Evolutionary conservation across 768 basidiomycete species (phyloP).

Genomic region (Lactarius pseudohatsudake): DNA sequence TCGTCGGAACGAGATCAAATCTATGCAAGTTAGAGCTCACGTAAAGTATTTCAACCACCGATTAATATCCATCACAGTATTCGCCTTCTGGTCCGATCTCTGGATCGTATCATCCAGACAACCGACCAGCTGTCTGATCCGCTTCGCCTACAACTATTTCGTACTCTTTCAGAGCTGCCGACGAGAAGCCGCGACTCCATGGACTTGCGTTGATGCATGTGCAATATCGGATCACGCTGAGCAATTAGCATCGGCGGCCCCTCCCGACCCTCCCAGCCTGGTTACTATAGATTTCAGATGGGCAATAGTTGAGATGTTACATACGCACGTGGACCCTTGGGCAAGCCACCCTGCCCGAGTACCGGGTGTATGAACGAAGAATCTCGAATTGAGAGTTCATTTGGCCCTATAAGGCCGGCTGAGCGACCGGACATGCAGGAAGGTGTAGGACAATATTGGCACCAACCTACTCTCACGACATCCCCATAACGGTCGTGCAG

Average conservation of each 20-base stretch:
- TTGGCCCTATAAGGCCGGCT: neutral
- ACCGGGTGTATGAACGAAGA: neutral
- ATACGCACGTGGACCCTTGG: neutral
- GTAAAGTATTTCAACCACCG: conserved; percentile 43
- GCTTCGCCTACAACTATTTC: conserved; percentile 40
- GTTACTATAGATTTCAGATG: neutral
- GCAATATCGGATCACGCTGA: conserved; percentile 44
- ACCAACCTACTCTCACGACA: conserved; percentile 35
- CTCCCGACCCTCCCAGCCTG: neutral
- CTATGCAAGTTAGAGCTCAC: conserved; percentile 32
- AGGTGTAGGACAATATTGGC: neutral
- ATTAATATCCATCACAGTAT: conserved; percentile 34
- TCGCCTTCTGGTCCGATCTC: conserved; percentile 25
- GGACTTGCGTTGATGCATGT: conserved; percentile 45
- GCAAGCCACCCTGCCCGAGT: neutral
- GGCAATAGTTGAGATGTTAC: neutral
- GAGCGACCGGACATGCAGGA: neutral
- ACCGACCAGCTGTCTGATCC: conserved; percentile 45
- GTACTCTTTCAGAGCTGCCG: conserved; percentile 48
- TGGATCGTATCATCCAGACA: conserved; percentile 31
- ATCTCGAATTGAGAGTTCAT: neutral
- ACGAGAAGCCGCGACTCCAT: conserved; percentile 52
- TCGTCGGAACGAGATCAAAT: neutral
- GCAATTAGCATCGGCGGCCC: conserved; percentile 40
- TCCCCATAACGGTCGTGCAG: conserved; percentile 42